Evolutionary conservation across 2,329 filamentous ascomycete species (phyloP).

Genomic region (Knufia fluminis): DNA sequence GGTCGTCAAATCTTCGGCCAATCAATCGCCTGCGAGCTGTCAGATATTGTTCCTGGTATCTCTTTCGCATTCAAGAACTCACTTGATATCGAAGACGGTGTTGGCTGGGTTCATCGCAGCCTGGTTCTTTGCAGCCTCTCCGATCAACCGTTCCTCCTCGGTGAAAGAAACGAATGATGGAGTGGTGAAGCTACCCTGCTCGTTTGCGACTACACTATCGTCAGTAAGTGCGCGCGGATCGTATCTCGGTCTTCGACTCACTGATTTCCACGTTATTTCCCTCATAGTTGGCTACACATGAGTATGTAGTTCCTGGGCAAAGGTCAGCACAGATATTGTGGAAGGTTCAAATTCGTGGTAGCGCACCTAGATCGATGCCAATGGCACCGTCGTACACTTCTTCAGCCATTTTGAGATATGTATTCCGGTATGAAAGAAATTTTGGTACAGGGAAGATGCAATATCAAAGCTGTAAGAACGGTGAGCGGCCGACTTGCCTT

Average conservation of each 20-base stretch:
- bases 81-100: constrained; percentile 99
- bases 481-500: background rate
- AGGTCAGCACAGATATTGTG: no score
- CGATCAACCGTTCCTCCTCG: constrained; percentile 95
- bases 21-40: constrained; percentile 69
- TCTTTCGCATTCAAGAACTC: constrained; percentile 32
- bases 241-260: constrained; percentile 38
- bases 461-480: constrained; percentile 2
- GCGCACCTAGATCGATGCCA: constrained; percentile 98
- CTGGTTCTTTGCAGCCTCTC: constrained; percentile 99
- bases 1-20: constrained; percentile 88
- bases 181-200: constrained; percentile 98
- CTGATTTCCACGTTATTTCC: constrained; percentile 99
- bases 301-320: constrained; percentile 87
- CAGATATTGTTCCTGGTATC: constrained; percentile 2
- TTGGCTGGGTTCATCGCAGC: constrained; percentile 98
- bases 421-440: background rate
- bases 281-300: constrained; percentile 98
- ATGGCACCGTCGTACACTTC: constrained; percentile 99
- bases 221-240: constrained; percentile 15
- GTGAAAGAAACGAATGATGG: constrained; percentile 99
- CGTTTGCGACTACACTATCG: constrained; percentile 68
- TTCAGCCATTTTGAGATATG: constrained; percentile 66
- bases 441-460: constrained; percentile 3
- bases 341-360: no score